Conservation (phyloP, 257 asterid genomes). For the Capsicum baccatum region DNA sequence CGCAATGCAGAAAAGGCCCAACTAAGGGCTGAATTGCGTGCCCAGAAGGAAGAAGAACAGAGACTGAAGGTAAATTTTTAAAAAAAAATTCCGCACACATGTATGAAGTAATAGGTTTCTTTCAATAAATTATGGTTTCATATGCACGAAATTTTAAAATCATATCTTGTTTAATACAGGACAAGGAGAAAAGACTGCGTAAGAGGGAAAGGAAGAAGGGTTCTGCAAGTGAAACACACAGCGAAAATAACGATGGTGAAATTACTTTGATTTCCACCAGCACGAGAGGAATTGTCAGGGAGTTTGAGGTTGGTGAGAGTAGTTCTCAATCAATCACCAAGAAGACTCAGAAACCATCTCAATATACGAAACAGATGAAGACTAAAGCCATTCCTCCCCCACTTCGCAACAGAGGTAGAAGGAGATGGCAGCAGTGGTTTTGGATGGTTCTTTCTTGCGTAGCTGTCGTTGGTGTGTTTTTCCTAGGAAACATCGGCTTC, state of each 20-base stretch:
- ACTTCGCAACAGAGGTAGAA: constrained; percentile 78
- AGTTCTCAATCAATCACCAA: constrained; percentile 34
- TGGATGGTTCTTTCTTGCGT: constrained; percentile 60
- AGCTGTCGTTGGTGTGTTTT: constrained; percentile 58
- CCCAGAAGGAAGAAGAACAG: constrained; percentile 87
- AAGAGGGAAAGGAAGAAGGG: constrained; percentile 89
- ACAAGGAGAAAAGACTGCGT: constrained; percentile 82
- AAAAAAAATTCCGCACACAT: too few relatives aligned
- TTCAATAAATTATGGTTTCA: background rate
- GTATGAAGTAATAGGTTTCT: background rate
- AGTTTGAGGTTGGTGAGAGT: constrained; percentile 51
- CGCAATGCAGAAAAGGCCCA: constrained; percentile 76
- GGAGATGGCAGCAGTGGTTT: constrained; percentile 80
- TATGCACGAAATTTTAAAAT: background rate
- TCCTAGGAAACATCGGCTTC: constrained; percentile 77
- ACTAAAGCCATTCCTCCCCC: constrained; percentile 75
- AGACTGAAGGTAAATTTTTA: constrained; percentile 69
- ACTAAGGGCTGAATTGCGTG: constrained; percentile 71
- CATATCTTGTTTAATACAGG: constrained; percentile 52
- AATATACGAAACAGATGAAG: constrained; percentile 61
- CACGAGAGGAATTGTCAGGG: constrained; percentile 47
- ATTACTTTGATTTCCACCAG: constrained; percentile 51
- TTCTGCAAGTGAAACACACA: constrained; percentile 44
- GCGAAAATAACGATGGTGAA: constrained; percentile 47
- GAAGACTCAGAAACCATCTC: constrained; percentile 51